Evolutionary conservation across 2,329 filamentous ascomycete genomes (phyloP).

Genomic region (Curvularia verruculosa): DNA sequence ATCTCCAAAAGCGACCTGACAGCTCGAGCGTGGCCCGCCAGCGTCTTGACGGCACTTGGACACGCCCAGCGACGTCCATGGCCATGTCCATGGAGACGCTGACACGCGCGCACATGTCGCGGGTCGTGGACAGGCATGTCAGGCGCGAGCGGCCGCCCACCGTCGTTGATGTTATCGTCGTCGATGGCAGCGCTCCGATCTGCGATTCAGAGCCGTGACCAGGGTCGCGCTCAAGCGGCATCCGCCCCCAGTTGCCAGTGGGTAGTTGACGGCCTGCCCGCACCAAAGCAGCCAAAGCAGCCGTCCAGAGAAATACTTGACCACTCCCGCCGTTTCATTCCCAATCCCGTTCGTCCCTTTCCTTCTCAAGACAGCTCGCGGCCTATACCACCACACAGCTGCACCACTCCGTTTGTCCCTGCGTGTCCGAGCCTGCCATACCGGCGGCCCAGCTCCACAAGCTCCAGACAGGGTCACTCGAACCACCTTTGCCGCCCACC

Average conservation of each 20-base stretch:
- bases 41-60: too few species aligned
- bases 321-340: conserved; percentile 48
- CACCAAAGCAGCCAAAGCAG: conserved; percentile 27
- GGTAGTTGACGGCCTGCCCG: conserved; percentile 29
- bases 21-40: conserved; percentile 5
- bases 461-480: conserved; percentile 21
- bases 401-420: conserved; percentile 34
- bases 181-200: conserved; percentile 25
- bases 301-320: conserved; percentile 42
- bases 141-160: too few species aligned
- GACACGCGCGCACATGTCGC: too few species aligned
- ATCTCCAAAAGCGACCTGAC: conserved; percentile 23
- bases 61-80: too few species aligned
- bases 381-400: conserved; percentile 30
- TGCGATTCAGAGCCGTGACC: conserved; percentile 40
- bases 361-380: conserved; percentile 49
- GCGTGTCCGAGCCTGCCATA: conserved; percentile 22
- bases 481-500: conserved; percentile 14
- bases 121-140: too few species aligned
- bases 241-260: conserved; percentile 36
- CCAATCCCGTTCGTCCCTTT: conserved; percentile 50
- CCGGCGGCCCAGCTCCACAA: conserved; percentile 30
- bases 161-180: too few species aligned
- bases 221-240: conserved; percentile 35
- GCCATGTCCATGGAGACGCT: too few species aligned